Evolutionary conservation across 2,329 filamentous ascomycete species (phyloP), one percentile per base, ranked within the genome.

Genomic region (Sporothrix curviconia): DNA sequence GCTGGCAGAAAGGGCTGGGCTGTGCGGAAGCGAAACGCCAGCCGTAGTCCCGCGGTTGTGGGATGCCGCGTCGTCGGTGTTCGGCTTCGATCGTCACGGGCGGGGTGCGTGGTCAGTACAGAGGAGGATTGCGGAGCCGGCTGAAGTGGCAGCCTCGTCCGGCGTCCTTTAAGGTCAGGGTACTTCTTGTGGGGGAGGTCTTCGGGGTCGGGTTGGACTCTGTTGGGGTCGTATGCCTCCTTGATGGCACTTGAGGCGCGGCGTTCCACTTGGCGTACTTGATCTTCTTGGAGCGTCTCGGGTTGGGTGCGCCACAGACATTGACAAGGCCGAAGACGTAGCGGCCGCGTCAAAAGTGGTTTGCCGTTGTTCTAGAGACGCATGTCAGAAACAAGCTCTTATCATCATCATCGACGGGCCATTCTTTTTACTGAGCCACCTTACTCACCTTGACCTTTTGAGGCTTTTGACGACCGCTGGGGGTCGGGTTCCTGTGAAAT

Each of bases 261-360:
- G 92, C 92, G 70, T 97, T 95, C 80, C 90, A 99, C 72, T 97
- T 99, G 42, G 92, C 91, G 69, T 90, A 99, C 70, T 95, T 96
- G 72, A 92, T 90, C 77, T 96, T 97, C 56, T 90, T 83, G 39
- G 84, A 78, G 19, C 86, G 83, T 67, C 97, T 91, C 1, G 81
- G 73, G 34, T 95, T 89, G 11, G 86, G 75, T 0, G 82, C 73
- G 6, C 84, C 86, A 91, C 92, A 99, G 66, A 96, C 87, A 62
- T 86, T 86, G 57, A 90, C 81, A 5, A 97, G 78, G 64, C 96
- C 90, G 66, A 97, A 85, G 70, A 97, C 0, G 91, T 95, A 0
- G 90, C 86, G 0, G 94, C 90, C 1, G 95, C 94, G 68, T 92
- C 87, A 64, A 97, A 95, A 0, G 92, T 97, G n/a, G 68, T 95